Conservation (phyloP, 179 eudicot genomes). For the Amaranthus tricolor region DNA sequence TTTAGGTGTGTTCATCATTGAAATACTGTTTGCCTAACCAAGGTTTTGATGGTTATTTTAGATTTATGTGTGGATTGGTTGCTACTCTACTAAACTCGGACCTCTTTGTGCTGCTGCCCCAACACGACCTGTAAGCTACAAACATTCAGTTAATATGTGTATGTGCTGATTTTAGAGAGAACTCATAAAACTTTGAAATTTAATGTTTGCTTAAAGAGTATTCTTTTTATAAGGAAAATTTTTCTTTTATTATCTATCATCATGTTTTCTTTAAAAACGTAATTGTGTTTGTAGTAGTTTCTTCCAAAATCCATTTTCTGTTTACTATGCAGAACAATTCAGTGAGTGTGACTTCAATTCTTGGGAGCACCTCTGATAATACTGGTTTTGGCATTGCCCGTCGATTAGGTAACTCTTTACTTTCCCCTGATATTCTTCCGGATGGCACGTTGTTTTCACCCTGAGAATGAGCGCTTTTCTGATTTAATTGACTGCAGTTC, state of each 20-base stretch:
- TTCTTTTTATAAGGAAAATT: not conserved
- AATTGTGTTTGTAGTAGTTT: conserved; percentile 3
- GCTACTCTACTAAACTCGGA: conserved; percentile 68
- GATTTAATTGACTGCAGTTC: conserved; percentile 40
- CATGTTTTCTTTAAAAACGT: not conserved
- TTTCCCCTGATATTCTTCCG: not conserved
- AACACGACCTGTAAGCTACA: conserved; percentile 60
- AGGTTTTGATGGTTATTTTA: conserved; percentile 16
- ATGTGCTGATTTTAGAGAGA: not conserved
- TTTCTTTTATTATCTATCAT: not conserved
- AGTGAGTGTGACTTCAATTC: conserved; percentile 61
- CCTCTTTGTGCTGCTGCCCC: conserved; percentile 69
- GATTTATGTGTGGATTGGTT: conserved; percentile 89
- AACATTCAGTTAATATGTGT: not conserved
- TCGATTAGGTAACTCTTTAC: conserved; percentile 51
- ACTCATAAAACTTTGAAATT: not conserved
- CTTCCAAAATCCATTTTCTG: not conserved
- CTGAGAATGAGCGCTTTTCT: not conserved
- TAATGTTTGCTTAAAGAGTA: not conserved
- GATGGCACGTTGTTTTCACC: not conserved
- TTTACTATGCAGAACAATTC: conserved; percentile 33
- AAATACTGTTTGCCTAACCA: conserved; percentile 1
- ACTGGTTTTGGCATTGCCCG: conserved; percentile 77
- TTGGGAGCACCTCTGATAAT: conserved; percentile 80
- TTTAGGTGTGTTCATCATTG: not conserved